Conservation (phyloP, 2,329 filamentous ascomycete genomes). For the Ilyonectria mors-panacis region DNA sequence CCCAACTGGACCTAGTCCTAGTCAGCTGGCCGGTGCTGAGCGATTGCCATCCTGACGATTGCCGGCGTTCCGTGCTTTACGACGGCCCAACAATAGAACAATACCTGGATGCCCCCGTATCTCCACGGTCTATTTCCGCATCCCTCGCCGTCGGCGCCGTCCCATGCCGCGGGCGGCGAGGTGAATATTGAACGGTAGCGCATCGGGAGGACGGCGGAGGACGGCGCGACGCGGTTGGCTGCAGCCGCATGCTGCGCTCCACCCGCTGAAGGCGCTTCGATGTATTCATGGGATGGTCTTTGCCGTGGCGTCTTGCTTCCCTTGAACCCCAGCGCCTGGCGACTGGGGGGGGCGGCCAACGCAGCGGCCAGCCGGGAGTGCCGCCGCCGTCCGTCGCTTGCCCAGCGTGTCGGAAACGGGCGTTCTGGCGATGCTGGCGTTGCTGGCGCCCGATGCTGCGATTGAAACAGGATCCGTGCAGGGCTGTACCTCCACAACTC, state of each 20-base stretch:
- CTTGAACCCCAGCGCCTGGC: constrained; percentile 30
- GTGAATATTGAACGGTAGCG: constrained; percentile 10
- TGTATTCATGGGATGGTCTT: constrained; percentile 7
- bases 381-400: constrained; percentile 29
- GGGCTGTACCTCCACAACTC: constrained; percentile 11
- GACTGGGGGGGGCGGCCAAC: constrained; percentile 10
- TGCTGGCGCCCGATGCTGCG: constrained; percentile 21
- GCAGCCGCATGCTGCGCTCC: constrained; percentile 23
- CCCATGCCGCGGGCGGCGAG: constrained; percentile 6
- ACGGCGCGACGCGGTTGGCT: constrained; percentile 27
- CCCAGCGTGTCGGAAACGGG: constrained; percentile 30
- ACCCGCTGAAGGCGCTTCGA: constrained; percentile 25
- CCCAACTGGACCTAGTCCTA: constrained; percentile 2
- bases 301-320: constrained; percentile 29
- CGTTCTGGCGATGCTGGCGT: background rate
- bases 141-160: constrained; percentile 5
- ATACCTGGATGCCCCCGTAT: background rate
- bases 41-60: constrained; percentile 4
- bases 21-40: background rate
- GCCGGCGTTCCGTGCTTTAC: constrained; percentile 23
- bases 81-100: constrained; percentile 11
- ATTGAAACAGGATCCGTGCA: constrained; percentile 8
- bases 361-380: constrained; percentile 23
- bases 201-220: background rate
- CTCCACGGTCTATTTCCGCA: constrained; percentile 13